phyloP scores from a whole-genome alignment of 2,329 filamentous ascomycete species.

The Fusarium mexicanum region DNA sequence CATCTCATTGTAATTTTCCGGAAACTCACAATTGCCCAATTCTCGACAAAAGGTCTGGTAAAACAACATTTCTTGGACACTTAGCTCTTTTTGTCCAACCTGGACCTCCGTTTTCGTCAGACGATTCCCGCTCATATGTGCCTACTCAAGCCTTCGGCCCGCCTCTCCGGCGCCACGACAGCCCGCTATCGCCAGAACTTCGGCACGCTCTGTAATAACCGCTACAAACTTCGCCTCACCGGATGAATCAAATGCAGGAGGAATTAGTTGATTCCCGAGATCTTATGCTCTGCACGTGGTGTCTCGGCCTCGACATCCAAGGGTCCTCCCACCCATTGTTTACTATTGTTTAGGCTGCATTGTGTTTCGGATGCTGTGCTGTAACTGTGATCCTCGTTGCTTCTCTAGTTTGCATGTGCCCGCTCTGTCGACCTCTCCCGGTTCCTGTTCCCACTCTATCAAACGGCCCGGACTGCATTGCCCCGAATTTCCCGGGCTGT shows the following conservation, averaged over 20 bases:
- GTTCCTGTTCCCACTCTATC: constrained; percentile 19
- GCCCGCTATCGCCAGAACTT: constrained; percentile 44
- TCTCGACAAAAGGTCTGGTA: neutral
- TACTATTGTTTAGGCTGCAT: constrained; percentile 7
- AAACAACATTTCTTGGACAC: neutral
- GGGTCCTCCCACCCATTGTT: neutral
- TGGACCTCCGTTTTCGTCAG: constrained; percentile 34
- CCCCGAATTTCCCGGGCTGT: constrained; percentile 25
- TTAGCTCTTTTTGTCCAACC: constrained; percentile 28
- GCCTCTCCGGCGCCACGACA: constrained; percentile 47
- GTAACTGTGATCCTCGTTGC: constrained; percentile 8
- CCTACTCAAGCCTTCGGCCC: constrained; percentile 47
- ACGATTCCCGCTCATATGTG: constrained; percentile 38
- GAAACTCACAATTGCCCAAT: neutral
- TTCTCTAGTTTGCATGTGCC: neutral
- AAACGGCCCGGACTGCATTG: constrained; percentile 21
- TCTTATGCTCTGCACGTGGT: constrained; percentile 29
- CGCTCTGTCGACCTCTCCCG: neutral
- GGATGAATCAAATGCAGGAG: constrained; percentile 19
- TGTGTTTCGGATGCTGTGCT: constrained; percentile 8
- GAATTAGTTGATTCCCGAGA: constrained; percentile 10
- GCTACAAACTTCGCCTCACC: constrained; percentile 8
- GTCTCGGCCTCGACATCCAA: constrained; percentile 21
- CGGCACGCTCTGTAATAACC: constrained; percentile 14
- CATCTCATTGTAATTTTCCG: constrained; percentile 1